Evolutionary conservation across 768 basidiomycete genomes (phyloP).

Genomic region (Boletus eberwhitei): DNA sequence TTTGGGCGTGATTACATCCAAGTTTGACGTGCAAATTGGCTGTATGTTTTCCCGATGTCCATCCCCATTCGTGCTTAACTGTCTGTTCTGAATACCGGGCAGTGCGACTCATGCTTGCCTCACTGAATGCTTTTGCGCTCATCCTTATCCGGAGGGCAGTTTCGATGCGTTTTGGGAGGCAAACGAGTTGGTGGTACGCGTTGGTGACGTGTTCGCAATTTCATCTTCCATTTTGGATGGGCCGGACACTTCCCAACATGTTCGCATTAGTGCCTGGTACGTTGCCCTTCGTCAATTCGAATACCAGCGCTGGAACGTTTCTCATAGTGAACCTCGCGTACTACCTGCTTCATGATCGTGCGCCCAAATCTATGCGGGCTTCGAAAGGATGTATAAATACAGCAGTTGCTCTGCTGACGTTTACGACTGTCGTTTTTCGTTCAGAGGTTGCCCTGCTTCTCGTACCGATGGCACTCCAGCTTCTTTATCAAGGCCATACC

Average conservation of each 20-base stretch:
- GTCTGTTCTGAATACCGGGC: not conserved
- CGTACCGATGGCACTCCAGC: constrained; percentile 55
- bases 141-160: constrained; percentile 62
- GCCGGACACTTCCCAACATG: constrained; percentile 93
- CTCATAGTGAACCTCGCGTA: constrained; percentile 53
- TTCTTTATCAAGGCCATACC: constrained; percentile 41
- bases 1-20: constrained; percentile 46
- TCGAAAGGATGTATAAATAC: constrained; percentile 32
- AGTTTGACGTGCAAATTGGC: constrained; percentile 68
- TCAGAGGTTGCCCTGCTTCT: constrained; percentile 75
- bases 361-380: constrained; percentile 38
- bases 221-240: constrained; percentile 91
- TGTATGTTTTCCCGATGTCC: constrained; percentile 41
- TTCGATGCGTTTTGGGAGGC: constrained; percentile 58
- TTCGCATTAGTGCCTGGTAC: constrained; percentile 78
- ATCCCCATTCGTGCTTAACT: not conserved
- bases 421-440: constrained; percentile 69
- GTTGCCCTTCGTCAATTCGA: constrained; percentile 3
- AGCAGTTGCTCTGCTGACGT: constrained; percentile 61
- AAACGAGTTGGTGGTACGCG: constrained; percentile 55
- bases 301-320: not conserved
- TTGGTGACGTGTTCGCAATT: constrained; percentile 81
- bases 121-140: constrained; percentile 60
- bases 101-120: constrained; percentile 77
- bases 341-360: constrained; percentile 40